Evolutionary conservation across 305 asterid species (phyloP).

Genomic region (Nicotiana rustica): DNA sequence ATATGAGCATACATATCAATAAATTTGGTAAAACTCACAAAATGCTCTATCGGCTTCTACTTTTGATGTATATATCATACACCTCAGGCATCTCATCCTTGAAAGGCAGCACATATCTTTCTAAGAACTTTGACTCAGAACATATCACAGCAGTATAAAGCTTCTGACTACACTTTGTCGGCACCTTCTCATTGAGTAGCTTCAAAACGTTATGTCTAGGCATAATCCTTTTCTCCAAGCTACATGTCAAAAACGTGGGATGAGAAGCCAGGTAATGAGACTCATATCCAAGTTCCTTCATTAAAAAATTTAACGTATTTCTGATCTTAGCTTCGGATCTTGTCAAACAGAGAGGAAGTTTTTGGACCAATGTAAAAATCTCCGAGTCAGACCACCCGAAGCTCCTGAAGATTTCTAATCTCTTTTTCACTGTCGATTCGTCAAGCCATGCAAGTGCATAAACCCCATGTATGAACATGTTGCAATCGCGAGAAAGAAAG

Average conservation of each 20-base stretch:
- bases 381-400: neutral
- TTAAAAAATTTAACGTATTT: neutral
- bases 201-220: constrained; percentile 23
- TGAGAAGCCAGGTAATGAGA: constrained; percentile 10
- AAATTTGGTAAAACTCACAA: neutral
- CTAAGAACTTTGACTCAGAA: neutral
- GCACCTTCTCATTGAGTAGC: neutral
- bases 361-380: neutral
- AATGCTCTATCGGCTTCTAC: neutral
- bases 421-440: neutral
- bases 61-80: constrained; percentile 2
- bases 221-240: constrained; percentile 29
- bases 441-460: neutral
- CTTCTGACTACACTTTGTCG: neutral
- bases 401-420: neutral
- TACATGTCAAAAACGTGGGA: neutral
- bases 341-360: neutral
- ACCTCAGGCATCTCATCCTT: neutral
- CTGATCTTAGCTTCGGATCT: neutral
- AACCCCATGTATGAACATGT: neutral
- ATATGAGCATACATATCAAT: neutral
- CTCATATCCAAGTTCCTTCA: constrained; percentile 31
- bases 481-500: constrained; percentile 2
- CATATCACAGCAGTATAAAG: neutral
- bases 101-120: constrained; percentile 17